Percentiles rank a stretch among this genome's conserved stretches.
These are phyloP conservation scores for Pythium insidiosum DNA, from an alignment of 352 stramenopile genomes.

Conservation along the genomic window DNA sequence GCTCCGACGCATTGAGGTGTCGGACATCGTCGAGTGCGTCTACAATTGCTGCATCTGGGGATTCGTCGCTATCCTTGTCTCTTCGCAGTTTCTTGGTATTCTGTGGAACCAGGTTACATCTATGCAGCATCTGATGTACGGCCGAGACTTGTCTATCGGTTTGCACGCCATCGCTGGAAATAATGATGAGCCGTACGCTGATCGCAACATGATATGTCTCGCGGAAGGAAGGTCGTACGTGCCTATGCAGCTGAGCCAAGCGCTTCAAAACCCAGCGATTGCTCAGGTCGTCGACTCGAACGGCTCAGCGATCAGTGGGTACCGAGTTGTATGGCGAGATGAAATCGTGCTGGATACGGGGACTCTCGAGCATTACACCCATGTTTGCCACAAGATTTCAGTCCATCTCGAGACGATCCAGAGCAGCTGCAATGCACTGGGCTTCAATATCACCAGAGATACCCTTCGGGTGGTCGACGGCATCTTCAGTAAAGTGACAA, in stretches of 20 bases:
- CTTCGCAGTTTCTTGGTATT: conserved; percentile 22
- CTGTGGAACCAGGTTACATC: conserved; percentile 7
- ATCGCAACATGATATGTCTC: conserved; percentile 30
- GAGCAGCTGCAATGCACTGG: conserved; percentile 8
- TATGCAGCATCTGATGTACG: conserved; percentile 1
- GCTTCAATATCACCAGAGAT: conserved; percentile 19
- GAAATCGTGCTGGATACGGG: background rate
- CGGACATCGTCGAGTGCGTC: conserved; percentile 6
- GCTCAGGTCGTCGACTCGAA: conserved; percentile 6
- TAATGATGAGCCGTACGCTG: conserved; percentile 39
- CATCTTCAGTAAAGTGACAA: conserved; percentile 1
- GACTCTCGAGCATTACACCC: conserved; percentile 3
- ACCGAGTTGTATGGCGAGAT: conserved; percentile 15
- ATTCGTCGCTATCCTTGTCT: conserved; percentile 18
- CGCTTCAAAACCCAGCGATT: conserved; percentile 7
- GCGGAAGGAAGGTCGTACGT: conserved; percentile 15
- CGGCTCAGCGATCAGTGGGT: conserved; percentile 15
- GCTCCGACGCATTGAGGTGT: too few relatives aligned
- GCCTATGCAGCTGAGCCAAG: conserved; percentile 21
- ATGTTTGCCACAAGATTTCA: conserved; percentile 11
- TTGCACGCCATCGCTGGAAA: conserved; percentile 8
- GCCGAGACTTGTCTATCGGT: background rate
- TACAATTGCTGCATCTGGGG: conserved; percentile 27
- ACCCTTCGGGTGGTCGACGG: conserved; percentile 13
- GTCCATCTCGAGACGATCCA: conserved; percentile 12